These are phyloP conservation scores for Fusarium aywerte DNA, from an alignment of 2,329 filamentous ascomycete species.

Conservation along the genomic window DNA sequence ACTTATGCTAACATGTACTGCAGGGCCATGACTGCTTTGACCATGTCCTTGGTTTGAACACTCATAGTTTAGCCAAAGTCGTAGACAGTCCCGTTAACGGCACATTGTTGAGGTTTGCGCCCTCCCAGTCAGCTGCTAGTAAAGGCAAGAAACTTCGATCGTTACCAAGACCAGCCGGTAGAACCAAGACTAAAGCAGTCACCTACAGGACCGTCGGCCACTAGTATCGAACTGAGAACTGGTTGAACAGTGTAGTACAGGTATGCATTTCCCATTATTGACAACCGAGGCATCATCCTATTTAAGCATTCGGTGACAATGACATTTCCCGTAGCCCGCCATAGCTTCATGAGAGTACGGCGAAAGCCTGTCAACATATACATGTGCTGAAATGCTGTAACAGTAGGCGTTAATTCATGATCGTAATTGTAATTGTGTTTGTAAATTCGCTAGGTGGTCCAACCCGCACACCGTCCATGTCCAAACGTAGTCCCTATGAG, in stretches of 20 bases:
- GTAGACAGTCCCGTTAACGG: too few relatives aligned
- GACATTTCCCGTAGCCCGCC: too few relatives aligned
- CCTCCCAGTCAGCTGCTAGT: too few relatives aligned
- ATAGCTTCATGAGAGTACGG: not conserved
- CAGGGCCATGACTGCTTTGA: too few relatives aligned
- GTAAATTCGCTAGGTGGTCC: slow-evolving; percentile 40
- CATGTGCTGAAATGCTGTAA: slow-evolving; percentile 13
- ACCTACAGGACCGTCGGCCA: not conserved
- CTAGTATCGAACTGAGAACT: not conserved
- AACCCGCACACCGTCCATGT: slow-evolving; percentile 11
- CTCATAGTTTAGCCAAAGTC: too few relatives aligned
- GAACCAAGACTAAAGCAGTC: not conserved
- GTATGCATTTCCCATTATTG: not conserved
- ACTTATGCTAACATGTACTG: too few relatives aligned
- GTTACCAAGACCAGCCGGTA: too few relatives aligned
- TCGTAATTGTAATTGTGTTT: slow-evolving; percentile 43
- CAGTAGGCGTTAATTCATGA: slow-evolving; percentile 43
- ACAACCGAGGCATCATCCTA: not conserved
- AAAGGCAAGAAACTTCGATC: too few relatives aligned
- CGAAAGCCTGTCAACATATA: not conserved
- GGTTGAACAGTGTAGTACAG: not conserved
- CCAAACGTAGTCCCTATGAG: slow-evolving; percentile 1
- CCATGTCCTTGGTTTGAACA: too few relatives aligned
- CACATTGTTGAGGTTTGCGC: too few relatives aligned
- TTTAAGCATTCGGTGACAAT: not conserved